These are phyloP conservation scores for Elaeis guineensis DNA, from an alignment of 176 grass and related monocot species.

Conservation along the genomic window DNA sequence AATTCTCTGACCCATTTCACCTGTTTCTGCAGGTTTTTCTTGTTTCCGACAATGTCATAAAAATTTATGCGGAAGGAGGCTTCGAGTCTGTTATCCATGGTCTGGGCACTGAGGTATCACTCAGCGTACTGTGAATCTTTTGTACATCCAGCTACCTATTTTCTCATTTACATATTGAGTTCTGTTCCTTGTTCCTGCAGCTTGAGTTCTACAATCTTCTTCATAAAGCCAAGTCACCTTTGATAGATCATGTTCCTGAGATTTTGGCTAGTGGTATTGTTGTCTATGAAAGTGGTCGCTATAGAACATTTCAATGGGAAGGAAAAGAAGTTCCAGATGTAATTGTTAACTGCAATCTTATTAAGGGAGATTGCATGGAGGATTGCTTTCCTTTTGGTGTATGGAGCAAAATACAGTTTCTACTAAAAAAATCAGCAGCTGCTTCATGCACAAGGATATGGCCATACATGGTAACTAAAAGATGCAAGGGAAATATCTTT, in stretches of 20 bases:
- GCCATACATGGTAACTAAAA: constrained; percentile 90
- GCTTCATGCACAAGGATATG: constrained; percentile 46
- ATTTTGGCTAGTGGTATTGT: constrained; percentile 91
- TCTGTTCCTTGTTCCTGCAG: constrained; percentile 31
- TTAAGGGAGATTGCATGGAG: constrained; percentile 25
- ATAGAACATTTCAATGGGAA: constrained; percentile 70
- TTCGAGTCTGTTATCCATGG: constrained; percentile 56
- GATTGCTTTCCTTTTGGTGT: constrained; percentile 71
- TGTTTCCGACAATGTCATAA: constrained; percentile 70
- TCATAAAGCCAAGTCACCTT: constrained; percentile 40
- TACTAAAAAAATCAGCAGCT: constrained; percentile 28
- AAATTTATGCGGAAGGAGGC: constrained; percentile 83
- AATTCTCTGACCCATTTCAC: background rate
- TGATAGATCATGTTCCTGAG: constrained; percentile 74
- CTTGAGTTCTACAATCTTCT: constrained; percentile 89
- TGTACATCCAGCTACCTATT: constrained; percentile 3
- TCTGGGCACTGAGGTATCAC: constrained; percentile 78
- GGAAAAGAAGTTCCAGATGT: constrained; percentile 71
- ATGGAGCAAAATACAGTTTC: constrained; percentile 67
- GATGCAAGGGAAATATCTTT: constrained; percentile 92
- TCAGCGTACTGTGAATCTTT: background rate
- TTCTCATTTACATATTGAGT: constrained; percentile 8
- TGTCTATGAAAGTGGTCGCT: constrained; percentile 37
- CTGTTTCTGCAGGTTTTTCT: constrained; percentile 63
- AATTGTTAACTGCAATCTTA: constrained; percentile 42